phyloP scores from a whole-genome alignment of 2,329 filamentous ascomycete species.

The Seiridium unicorne region DNA sequence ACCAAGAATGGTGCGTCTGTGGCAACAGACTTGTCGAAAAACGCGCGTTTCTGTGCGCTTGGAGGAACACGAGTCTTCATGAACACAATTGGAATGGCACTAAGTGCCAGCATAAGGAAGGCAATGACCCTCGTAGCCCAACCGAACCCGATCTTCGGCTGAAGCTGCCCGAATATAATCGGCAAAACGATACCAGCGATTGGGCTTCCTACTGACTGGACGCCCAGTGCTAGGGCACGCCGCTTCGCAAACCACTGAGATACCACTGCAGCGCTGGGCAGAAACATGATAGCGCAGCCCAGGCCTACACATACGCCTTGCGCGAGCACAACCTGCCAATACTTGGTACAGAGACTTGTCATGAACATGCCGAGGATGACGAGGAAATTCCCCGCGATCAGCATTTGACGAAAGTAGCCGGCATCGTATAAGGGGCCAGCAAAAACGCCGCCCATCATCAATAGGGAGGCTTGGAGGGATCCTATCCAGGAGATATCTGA shows the following conservation, averaged over 20 bases:
- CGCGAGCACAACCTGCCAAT: slow-evolving; percentile 30
- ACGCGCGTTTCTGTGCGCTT: slow-evolving; percentile 15
- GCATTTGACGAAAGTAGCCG: slow-evolving; percentile 26
- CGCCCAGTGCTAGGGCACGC: slow-evolving; percentile 20
- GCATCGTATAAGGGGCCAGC: slow-evolving; percentile 31
- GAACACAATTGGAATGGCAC: slow-evolving; percentile 21
- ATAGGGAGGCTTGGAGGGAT: slow-evolving; percentile 28
- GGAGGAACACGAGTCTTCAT: slow-evolving; percentile 25
- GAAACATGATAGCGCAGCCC: slow-evolving; percentile 20
- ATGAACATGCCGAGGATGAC: slow-evolving; percentile 33
- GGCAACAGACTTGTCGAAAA: slow-evolving; percentile 26
- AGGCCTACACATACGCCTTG: slow-evolving; percentile 22
- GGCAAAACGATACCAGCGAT: slow-evolving; percentile 39
- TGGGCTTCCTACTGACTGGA: slow-evolving; percentile 17
- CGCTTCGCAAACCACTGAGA: slow-evolving; percentile 28
- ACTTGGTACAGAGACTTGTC: slow-evolving; percentile 32
- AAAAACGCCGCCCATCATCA: slow-evolving; percentile 28
- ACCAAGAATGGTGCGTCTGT: slow-evolving; percentile 25
- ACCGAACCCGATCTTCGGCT: slow-evolving; percentile 43
- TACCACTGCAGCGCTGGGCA: slow-evolving; percentile 19
- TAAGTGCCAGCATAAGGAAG: slow-evolving; percentile 32
- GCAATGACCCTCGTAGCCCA: slow-evolving; percentile 47
- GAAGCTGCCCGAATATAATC: slow-evolving; percentile 38
- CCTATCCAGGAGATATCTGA: slow-evolving; percentile 30
- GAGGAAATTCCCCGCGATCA: slow-evolving; percentile 19